phyloP scores from a whole-genome alignment of 2,329 filamentous ascomycete genomes.

The Xylogone sp. region DNA sequence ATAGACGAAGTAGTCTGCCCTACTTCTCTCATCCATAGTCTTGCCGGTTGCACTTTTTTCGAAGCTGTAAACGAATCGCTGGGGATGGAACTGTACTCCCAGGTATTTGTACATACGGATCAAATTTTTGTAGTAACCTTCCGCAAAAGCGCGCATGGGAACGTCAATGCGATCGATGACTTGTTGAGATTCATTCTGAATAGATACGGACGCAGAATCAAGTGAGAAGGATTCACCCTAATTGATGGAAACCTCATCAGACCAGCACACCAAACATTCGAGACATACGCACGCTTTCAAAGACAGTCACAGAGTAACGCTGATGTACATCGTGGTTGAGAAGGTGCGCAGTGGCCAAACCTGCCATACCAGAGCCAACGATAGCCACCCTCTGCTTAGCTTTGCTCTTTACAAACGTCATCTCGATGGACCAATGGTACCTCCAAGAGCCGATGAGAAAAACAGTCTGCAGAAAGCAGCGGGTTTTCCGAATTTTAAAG shows the following conservation, averaged over 20 bases:
- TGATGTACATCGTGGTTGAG: slow-evolving; percentile 34
- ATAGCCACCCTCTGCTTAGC: slow-evolving; percentile 34
- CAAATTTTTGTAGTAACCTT: slow-evolving; percentile 52
- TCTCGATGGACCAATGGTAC: neutral
- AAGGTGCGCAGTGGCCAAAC: slow-evolving; percentile 41
- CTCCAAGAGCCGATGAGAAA: neutral
- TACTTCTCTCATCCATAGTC: slow-evolving; percentile 7
- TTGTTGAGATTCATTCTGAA: slow-evolving; percentile 19
- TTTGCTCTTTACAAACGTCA: slow-evolving; percentile 3
- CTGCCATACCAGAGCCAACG: slow-evolving; percentile 46
- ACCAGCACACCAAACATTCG: neutral
- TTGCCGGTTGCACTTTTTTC: slow-evolving; percentile 26
- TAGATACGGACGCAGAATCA: slow-evolving; percentile 39
- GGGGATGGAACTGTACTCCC: slow-evolving; percentile 42
- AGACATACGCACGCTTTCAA: slow-evolving; percentile 37
- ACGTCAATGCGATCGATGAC: slow-evolving; percentile 37
- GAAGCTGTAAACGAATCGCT: slow-evolving; percentile 52
- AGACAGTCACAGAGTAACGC: slow-evolving; percentile 39
- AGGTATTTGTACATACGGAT: slow-evolving; percentile 53
- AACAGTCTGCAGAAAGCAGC: neutral
- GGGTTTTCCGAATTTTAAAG: neutral
- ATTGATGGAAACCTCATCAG: neutral
- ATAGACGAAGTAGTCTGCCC: slow-evolving; percentile 44
- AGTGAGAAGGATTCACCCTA: slow-evolving; percentile 40
- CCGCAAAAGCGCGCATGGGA: slow-evolving; percentile 48